Evolutionary conservation across 2,329 filamentous ascomycete species (phyloP).

Genomic region (Apiospora aurea): DNA sequence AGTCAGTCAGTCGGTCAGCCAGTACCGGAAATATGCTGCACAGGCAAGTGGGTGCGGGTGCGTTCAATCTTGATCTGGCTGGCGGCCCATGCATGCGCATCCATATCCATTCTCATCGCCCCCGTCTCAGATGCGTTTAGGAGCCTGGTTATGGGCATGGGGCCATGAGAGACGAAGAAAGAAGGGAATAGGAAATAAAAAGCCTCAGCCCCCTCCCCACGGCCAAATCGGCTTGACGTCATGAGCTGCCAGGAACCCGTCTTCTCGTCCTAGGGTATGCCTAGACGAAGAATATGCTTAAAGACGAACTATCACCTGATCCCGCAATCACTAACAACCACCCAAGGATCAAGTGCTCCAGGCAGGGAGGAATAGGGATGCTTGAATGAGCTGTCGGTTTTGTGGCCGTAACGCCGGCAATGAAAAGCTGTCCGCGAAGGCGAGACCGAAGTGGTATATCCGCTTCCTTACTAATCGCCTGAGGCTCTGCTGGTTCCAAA

Average conservation of each 20-base stretch:
- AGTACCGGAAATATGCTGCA: background rate
- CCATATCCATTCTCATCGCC: background rate
- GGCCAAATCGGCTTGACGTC: background rate
- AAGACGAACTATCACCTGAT: background rate
- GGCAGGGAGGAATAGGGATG: background rate
- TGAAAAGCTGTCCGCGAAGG: background rate
- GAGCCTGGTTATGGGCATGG: background rate
- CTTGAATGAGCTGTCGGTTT: background rate
- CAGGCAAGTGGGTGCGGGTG: background rate
- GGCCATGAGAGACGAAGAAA: background rate
- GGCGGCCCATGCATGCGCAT: background rate
- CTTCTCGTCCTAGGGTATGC: background rate
- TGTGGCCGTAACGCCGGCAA: background rate
- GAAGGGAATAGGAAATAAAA: background rate
- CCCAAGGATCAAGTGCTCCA: background rate
- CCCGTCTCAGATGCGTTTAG: constrained; percentile 18
- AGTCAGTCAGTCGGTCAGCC: background rate
- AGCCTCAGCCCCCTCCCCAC: constrained; percentile 3
- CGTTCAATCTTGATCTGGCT: background rate
- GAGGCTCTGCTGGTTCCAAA: background rate
- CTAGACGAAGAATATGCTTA: background rate
- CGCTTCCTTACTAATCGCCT: background rate
- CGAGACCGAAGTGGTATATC: background rate
- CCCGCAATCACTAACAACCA: background rate
- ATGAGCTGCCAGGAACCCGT: background rate